Conservation (phyloP, 2,329 filamentous ascomycete species). For the Cladosporium sp. region DNA sequence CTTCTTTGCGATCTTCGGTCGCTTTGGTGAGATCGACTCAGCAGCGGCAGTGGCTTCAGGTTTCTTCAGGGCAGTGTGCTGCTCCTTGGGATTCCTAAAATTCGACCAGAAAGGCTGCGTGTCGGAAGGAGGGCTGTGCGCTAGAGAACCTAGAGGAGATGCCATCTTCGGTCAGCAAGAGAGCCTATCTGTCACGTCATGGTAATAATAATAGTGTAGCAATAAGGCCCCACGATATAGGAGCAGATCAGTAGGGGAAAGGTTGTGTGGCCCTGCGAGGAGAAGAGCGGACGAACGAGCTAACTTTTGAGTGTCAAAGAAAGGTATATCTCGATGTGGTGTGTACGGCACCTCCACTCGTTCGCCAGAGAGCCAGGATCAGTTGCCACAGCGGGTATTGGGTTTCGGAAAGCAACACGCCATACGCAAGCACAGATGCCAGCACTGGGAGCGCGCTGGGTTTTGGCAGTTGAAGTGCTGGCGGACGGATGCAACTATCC, state of each 20-base stretch:
- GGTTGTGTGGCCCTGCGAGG: constrained; percentile 5
- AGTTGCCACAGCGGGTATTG: constrained; percentile 17
- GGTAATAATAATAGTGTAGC: constrained; percentile 20
- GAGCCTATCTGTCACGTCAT: constrained; percentile 21
- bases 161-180: constrained; percentile 27
- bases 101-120: constrained; percentile 14
- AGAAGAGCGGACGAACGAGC: constrained; percentile 18
- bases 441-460: constrained; percentile 1
- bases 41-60: constrained; percentile 19
- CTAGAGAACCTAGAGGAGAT: constrained; percentile 26
- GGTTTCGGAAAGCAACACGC: constrained; percentile 21
- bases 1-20: constrained; percentile 25
- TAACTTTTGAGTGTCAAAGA: constrained; percentile 20
- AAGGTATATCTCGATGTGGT: constrained; percentile 15
- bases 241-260: constrained; percentile 17
- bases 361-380: constrained; percentile 13
- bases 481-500: constrained; percentile 14
- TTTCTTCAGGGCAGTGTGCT: constrained; percentile 6
- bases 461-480: constrained; percentile 11
- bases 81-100: constrained; percentile 13
- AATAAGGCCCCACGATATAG: constrained; percentile 19
- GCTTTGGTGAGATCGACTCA: constrained; percentile 9
- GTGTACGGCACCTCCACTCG: constrained; percentile 12
- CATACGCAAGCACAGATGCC: constrained; percentile 20
- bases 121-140: constrained; percentile 13